These are phyloP conservation scores for Fusarium sp. DNA, from an alignment of 2,329 filamentous ascomycete genomes.

Conservation along the genomic window DNA sequence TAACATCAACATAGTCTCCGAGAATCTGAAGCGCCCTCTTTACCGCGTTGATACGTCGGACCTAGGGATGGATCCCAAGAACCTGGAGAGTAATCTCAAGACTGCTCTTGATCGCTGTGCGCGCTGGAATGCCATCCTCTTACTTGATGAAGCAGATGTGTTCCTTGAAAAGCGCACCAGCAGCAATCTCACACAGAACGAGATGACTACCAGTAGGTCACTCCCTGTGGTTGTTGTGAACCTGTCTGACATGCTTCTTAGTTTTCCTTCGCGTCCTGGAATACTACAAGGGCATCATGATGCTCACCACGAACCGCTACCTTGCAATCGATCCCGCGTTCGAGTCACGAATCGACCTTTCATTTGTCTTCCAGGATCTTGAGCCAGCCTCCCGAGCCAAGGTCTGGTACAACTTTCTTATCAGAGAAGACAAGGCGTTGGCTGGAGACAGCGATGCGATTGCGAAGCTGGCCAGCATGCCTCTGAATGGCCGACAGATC, in stretches of 20 bases:
- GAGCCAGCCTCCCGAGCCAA: conserved; percentile 22
- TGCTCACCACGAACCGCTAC: conserved; percentile 54
- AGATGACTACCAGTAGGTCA: conserved; percentile 41
- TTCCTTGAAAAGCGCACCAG: conserved; percentile 46
- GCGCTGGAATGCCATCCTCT: conserved; percentile 48
- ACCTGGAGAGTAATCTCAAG: background rate
- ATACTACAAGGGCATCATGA: conserved; percentile 50
- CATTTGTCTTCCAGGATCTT: conserved; percentile 46
- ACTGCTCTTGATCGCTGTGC: conserved; percentile 40
- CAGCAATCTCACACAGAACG: conserved; percentile 36
- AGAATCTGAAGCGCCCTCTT: conserved; percentile 8
- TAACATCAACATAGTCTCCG: conserved; percentile 12
- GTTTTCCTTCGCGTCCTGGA: conserved; percentile 45
- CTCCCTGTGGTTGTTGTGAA: rapidly evolving
- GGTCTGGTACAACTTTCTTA: conserved; percentile 36
- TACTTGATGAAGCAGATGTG: conserved; percentile 52
- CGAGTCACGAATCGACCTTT: conserved; percentile 55
- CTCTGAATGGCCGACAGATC: conserved; percentile 33
- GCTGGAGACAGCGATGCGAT: background rate
- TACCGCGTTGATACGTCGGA: conserved; percentile 21
- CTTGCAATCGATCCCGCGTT: conserved; percentile 54
- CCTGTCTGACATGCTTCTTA: background rate
- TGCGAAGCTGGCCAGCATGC: background rate
- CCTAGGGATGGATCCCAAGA: background rate
- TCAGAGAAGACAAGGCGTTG: background rate